phyloP scores from a whole-genome alignment of 345 rosid genomes.

The Brassica incana region DNA sequence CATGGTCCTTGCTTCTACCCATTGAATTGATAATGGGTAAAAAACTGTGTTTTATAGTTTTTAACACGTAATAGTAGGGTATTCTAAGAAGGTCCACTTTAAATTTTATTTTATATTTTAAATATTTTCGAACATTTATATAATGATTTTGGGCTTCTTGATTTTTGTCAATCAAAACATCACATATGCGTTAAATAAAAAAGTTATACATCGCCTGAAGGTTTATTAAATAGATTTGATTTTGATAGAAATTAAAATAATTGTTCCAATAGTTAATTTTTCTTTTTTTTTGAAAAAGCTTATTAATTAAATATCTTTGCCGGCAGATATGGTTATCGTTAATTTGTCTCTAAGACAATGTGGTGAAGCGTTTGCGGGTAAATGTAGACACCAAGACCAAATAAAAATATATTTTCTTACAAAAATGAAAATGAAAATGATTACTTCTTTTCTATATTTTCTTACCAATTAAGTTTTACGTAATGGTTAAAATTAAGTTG shows the following conservation, averaged over 20 bases:
- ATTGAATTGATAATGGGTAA: neutral
- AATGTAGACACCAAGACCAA: neutral
- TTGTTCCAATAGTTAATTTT: neutral
- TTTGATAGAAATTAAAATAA: neutral
- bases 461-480: neutral
- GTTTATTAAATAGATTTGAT: too few species aligned
- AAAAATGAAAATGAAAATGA: too few species aligned
- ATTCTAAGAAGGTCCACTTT: neutral
- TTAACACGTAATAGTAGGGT: constrained; percentile 4
- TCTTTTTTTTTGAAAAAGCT: neutral
- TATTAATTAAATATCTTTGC: neutral
- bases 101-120: neutral
- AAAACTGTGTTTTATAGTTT: constrained; percentile 2
- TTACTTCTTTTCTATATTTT: neutral
- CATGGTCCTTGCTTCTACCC: constrained; percentile 9
- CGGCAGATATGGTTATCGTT: neutral
- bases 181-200: too few species aligned
- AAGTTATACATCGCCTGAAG: too few species aligned
- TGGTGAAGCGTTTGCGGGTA: neutral
- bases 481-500: neutral
- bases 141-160: neutral
- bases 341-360: neutral
- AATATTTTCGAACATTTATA: neutral
- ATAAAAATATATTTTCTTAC: too few species aligned
- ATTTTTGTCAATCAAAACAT: too few species aligned